These are phyloP conservation scores for Neckera pumila DNA, from an alignment of 225 moss, liverwort and hornwort species.

Conservation along the genomic window DNA sequence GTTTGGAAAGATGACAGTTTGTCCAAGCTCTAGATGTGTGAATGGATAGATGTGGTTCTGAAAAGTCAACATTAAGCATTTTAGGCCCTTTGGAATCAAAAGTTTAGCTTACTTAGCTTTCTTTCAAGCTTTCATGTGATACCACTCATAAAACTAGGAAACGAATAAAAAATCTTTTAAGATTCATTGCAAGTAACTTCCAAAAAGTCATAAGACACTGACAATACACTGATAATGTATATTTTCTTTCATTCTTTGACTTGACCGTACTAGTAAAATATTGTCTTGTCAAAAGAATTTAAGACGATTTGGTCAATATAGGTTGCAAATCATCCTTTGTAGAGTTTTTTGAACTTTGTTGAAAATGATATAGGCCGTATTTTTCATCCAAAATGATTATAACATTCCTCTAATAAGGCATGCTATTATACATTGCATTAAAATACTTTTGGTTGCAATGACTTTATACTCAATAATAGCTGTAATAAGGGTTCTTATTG, in stretches of 20 bases:
- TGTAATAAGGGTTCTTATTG: background rate
- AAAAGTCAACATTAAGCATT: background rate
- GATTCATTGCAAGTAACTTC: background rate
- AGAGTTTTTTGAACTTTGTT: background rate
- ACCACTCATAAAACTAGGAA: background rate
- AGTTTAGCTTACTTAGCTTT: background rate
- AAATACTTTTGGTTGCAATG: background rate
- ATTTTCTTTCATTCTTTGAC: background rate
- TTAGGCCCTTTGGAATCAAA: background rate
- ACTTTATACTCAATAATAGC: background rate
- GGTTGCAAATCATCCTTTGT: background rate
- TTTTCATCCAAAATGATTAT: background rate
- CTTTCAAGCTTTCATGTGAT: background rate
- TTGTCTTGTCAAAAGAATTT: background rate
- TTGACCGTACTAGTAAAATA: accelerated
- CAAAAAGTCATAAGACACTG: accelerated
- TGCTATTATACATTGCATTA: background rate
- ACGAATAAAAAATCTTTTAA: background rate
- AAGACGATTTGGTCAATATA: background rate
- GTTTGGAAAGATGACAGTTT: background rate
- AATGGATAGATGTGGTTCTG: background rate
- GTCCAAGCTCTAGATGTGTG: background rate
- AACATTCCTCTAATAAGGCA: background rate
- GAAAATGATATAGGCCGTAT: background rate
- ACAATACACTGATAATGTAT: background rate